These are phyloP conservation scores for Colletotrichum sidae DNA, from an alignment of 2,329 filamentous ascomycete species.

Conservation along the genomic window DNA sequence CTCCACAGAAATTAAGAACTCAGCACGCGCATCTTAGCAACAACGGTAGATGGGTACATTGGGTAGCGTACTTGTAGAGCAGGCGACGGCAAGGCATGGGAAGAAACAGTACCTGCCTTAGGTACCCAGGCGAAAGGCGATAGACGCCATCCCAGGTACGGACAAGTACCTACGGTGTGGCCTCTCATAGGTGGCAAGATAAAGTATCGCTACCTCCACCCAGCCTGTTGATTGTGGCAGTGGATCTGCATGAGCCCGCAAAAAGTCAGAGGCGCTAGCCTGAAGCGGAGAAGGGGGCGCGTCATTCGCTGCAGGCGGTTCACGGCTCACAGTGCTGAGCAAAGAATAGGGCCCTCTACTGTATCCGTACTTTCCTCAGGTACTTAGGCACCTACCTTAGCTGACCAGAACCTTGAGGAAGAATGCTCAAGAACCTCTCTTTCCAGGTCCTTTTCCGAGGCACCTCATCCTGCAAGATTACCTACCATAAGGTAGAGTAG, in stretches of 20 bases:
- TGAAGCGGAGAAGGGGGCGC: constrained; percentile 1
- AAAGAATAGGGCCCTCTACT: no score
- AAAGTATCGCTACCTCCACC: constrained; percentile 18
- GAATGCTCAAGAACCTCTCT: no score
- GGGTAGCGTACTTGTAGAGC: constrained; percentile 9
- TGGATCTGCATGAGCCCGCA: constrained; percentile 32
- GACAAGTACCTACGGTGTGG: constrained; percentile 7
- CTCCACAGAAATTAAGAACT: not conserved
- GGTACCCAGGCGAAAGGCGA: constrained; percentile 6
- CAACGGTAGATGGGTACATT: no score
- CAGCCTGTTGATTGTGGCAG: constrained; percentile 30
- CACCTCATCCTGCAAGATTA: no score
- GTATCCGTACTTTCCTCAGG: no score
- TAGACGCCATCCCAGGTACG: constrained; percentile 4
- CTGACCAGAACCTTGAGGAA: no score
- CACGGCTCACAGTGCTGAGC: constrained; percentile 2
- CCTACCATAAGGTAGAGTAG: no score
- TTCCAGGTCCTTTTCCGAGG: no score
- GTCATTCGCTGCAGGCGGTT: constrained; percentile 38
- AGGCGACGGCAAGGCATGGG: constrained; percentile 10
- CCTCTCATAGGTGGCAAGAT: not conserved
- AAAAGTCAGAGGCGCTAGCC: constrained; percentile 14
- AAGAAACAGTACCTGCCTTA: constrained; percentile 17
- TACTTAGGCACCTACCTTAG: no score
- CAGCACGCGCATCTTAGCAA: no score